phyloP scores from a whole-genome alignment of 1,284 basidiomycete genomes.

The Tilletia indica region DNA sequence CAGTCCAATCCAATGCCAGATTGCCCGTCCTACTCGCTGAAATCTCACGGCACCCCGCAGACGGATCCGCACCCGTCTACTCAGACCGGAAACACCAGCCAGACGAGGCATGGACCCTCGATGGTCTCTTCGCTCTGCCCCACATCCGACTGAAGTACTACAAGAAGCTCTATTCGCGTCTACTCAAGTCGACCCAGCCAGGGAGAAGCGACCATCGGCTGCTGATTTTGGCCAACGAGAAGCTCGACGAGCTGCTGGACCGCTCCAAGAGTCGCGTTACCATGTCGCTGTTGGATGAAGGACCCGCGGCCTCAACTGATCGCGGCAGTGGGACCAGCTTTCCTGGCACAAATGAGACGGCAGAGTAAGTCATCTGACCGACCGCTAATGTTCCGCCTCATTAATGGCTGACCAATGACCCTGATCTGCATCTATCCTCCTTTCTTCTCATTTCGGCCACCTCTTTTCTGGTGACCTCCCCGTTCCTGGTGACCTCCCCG shows the following conservation, averaged over 20 bases:
- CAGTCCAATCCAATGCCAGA: slow-evolving; percentile 72
- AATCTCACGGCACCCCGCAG: slow-evolving; percentile 62
- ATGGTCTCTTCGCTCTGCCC: slow-evolving; percentile 81
- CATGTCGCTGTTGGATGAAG: slow-evolving; percentile 37
- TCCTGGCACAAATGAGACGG: slow-evolving; percentile 33
- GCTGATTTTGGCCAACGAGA: slow-evolving; percentile 75
- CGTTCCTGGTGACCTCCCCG: not conserved
- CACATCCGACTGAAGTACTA: slow-evolving; percentile 84
- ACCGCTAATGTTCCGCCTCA: too few species aligned
- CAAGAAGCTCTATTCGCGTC: slow-evolving; percentile 80
- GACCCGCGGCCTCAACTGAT: slow-evolving; percentile 10
- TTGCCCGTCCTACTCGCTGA: slow-evolving; percentile 69
- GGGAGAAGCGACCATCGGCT: slow-evolving; percentile 84
- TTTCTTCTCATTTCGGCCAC: not conserved
- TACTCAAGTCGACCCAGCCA: slow-evolving; percentile 82
- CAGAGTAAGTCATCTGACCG: slow-evolving; percentile 20
- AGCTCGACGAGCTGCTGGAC: slow-evolving; percentile 72
- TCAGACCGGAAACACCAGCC: slow-evolving; percentile 39
- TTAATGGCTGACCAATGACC: not conserved
- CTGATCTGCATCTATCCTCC: not conserved
- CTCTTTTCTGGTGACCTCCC: not conserved
- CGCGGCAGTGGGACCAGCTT: slow-evolving; percentile 37
- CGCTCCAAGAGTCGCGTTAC: slow-evolving; percentile 59
- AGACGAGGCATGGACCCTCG: slow-evolving; percentile 71
- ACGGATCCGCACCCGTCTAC: slow-evolving; percentile 35